Evolutionary conservation across 2,329 filamentous ascomycete genomes (phyloP).

Genomic region (Plenodomus biglobosus): DNA sequence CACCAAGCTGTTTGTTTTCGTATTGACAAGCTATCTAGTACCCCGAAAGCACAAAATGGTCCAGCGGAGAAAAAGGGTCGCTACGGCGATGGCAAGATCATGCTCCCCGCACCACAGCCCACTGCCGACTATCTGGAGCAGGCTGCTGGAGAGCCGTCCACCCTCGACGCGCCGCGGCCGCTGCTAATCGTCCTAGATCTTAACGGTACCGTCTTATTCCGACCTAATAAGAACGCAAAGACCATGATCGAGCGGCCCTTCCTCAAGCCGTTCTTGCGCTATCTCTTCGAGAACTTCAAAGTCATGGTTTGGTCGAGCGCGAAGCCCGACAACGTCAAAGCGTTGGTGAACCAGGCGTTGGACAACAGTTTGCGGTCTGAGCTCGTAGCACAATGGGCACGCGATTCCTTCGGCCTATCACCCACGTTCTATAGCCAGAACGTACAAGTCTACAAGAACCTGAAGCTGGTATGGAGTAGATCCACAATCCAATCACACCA

Average conservation of each 20-base stretch:
- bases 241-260: conserved; percentile 68
- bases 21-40: conserved; percentile 29
- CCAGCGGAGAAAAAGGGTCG: conserved; percentile 17
- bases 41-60: conserved; percentile 1
- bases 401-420: conserved; percentile 73
- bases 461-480: conserved; percentile 69
- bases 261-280: conserved; percentile 68
- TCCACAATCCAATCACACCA: conserved; percentile 48
- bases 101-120: conserved; percentile 60
- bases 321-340: conserved; percentile 67
- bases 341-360: conserved; percentile 69
- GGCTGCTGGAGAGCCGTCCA: conserved; percentile 44
- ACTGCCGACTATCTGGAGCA: conserved; percentile 62
- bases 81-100: conserved; percentile 30
- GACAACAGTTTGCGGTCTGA: conserved; percentile 53
- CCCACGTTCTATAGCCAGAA: conserved; percentile 65
- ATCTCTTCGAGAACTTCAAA: conserved; percentile 72
- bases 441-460: conserved; percentile 87
- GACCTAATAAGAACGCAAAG: conserved; percentile 56
- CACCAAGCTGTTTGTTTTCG: conserved; percentile 4
- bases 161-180: conserved; percentile 54
- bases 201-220: conserved; percentile 84
- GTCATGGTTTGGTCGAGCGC: conserved; percentile 94
- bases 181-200: conserved; percentile 87
- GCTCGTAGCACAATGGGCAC: conserved; percentile 73